A percentile compares a stretch with the other conserved stretches of the same genome.
Evolutionary conservation across 78 protist genomes (phyloP).

Genomic region (Cyanophora paradoxa): DNA sequence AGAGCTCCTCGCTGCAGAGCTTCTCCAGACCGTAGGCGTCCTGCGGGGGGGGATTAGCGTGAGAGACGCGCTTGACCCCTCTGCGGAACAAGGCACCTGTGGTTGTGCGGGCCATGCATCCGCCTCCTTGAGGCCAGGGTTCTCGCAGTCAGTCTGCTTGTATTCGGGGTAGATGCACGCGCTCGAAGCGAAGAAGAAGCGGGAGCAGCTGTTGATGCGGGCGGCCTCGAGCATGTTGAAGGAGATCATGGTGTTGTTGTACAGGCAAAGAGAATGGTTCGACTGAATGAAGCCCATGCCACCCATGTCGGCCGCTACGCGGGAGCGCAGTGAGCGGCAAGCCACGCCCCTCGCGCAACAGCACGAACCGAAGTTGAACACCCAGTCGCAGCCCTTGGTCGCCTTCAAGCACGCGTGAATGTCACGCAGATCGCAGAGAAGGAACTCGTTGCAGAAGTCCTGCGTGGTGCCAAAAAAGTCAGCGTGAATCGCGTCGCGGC

Average conservation of each 20-base stretch:
- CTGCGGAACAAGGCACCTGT: slow-evolving; percentile 10
- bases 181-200: slow-evolving; percentile 56
- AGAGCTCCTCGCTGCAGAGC: slow-evolving; percentile 63
- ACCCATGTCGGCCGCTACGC: slow-evolving; percentile 59
- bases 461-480: neutral
- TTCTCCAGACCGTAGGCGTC: slow-evolving; percentile 85
- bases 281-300: slow-evolving; percentile 87
- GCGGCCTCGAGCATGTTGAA: slow-evolving; percentile 66
- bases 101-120: slow-evolving; percentile 83
- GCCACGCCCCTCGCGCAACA: neutral
- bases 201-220: slow-evolving; percentile 25
- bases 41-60: slow-evolving; percentile 1
- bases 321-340: neutral
- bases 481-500: neutral
- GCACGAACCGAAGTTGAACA: slow-evolving; percentile 62
- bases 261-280: slow-evolving; percentile 56
- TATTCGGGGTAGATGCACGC: slow-evolving; percentile 79
- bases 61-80: too few relatives aligned
- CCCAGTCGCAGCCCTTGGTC: slow-evolving; percentile 44
- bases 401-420: slow-evolving; percentile 44
- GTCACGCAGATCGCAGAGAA: slow-evolving; percentile 53
- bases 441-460: slow-evolving; percentile 76
- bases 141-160: slow-evolving; percentile 42
- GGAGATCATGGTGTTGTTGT: slow-evolving; percentile 68
- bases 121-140: slow-evolving; percentile 57